Conservation (phyloP, 768 basidiomycete genomes). For the Pholiota conissans region DNA sequence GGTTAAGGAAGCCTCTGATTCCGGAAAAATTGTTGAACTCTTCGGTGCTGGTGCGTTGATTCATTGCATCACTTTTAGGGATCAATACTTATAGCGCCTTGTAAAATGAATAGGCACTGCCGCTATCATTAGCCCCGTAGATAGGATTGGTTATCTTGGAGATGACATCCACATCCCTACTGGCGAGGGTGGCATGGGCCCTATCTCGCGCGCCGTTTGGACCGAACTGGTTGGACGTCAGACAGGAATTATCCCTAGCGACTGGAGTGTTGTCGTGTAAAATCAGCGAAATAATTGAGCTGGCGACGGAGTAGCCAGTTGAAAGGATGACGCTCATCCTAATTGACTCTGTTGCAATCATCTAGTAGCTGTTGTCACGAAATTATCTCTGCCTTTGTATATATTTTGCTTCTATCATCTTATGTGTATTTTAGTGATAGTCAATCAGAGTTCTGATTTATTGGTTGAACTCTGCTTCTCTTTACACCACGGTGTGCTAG, state of each 20-base stretch:
- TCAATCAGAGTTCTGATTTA: background rate
- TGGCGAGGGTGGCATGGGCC: slow-evolving; percentile 76
- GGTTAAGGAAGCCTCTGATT: slow-evolving; percentile 54
- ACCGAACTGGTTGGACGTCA: slow-evolving; percentile 79
- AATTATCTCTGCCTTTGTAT: background rate
- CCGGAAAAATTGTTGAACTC: slow-evolving; percentile 75
- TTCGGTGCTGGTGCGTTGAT: slow-evolving; percentile 70
- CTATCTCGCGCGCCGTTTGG: slow-evolving; percentile 71
- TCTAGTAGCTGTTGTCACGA: background rate
- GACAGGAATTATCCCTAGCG: slow-evolving; percentile 71
- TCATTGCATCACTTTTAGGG: background rate
- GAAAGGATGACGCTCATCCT: background rate
- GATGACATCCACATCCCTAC: slow-evolving; percentile 64
- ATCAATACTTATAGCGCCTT: background rate
- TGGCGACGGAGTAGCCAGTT: background rate
- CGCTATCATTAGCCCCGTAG: slow-evolving; percentile 70
- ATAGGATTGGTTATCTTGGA: slow-evolving; percentile 73
- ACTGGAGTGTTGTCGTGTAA: slow-evolving; percentile 67
- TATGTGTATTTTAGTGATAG: background rate
- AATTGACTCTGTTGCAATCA: no score
- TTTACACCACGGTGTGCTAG: background rate
- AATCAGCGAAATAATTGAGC: background rate
- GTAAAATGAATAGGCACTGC: slow-evolving; percentile 66
- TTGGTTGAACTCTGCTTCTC: background rate
- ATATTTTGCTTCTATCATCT: background rate